Evolutionary conservation across 163 green algal species (phyloP).

Genomic region (Volvox carteri): DNA sequence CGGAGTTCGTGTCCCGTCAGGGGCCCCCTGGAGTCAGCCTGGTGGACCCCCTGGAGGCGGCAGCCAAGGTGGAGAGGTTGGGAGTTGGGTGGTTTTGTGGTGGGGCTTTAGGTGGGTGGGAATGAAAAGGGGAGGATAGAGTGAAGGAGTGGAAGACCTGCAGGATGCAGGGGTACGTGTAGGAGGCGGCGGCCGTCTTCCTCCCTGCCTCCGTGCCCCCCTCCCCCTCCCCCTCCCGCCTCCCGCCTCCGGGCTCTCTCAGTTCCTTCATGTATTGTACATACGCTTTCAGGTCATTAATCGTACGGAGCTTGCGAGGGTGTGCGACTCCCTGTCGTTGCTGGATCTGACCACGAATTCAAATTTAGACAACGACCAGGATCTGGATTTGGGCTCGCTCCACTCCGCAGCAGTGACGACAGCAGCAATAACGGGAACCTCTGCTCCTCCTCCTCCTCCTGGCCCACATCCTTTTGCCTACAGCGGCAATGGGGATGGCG

Average conservation of each 20-base stretch:
- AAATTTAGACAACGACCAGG: no score
- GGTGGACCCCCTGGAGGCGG: slow-evolving; percentile 46
- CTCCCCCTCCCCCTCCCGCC: neutral
- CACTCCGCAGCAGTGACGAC: no score
- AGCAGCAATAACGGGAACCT: no score
- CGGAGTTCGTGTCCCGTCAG: neutral
- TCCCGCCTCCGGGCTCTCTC: no score
- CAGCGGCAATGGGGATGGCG: no score
- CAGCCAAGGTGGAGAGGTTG: slow-evolving; percentile 21
- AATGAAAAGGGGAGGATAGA: neutral
- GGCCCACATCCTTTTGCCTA: no score
- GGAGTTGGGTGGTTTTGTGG: neutral
- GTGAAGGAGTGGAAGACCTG: neutral
- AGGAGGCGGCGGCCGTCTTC: neutral
- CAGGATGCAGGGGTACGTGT: neutral
- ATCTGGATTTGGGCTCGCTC: neutral
- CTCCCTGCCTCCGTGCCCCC: neutral
- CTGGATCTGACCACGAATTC: neutral
- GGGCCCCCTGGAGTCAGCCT: neutral
- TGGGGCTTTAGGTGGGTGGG: neutral
- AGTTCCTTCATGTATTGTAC: no score
- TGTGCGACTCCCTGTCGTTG: slow-evolving; percentile 6
- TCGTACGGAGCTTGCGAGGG: slow-evolving; percentile 28
- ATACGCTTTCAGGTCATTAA: slow-evolving; percentile 49
- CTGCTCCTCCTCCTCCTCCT: no score